phyloP scores from a whole-genome alignment of 106 monocot species.

The Allium cepa region DNA sequence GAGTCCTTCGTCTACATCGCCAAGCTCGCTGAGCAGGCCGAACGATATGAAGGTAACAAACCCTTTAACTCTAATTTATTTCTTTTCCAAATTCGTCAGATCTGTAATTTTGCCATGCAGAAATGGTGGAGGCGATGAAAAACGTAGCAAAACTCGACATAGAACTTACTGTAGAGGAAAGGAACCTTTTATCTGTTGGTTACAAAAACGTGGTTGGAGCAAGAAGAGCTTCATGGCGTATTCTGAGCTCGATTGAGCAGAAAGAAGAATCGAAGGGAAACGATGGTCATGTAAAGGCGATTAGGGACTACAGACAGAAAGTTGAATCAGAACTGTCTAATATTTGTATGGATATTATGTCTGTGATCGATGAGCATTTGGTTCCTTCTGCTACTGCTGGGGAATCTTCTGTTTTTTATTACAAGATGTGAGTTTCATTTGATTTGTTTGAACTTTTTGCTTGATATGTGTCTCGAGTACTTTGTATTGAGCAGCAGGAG shows the following conservation, averaged over 20 bases:
- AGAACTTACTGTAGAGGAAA: slow-evolving; percentile 28
- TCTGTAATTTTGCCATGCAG: slow-evolving; percentile 2
- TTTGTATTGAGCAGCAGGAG: too few species aligned
- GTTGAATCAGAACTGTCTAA: slow-evolving; percentile 25
- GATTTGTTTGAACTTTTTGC: neutral
- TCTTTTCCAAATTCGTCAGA: neutral
- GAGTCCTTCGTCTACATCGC: slow-evolving; percentile 25
- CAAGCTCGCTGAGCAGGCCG: slow-evolving; percentile 92
- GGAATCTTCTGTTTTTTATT: slow-evolving; percentile 33
- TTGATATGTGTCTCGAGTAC: neutral
- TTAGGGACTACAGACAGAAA: slow-evolving; percentile 24
- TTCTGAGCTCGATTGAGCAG: slow-evolving; percentile 32
- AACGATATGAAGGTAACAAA: slow-evolving; percentile 39
- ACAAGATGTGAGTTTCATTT: slow-evolving; percentile 33
- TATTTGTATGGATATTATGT: slow-evolving; percentile 27
- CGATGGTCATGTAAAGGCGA: slow-evolving; percentile 20
- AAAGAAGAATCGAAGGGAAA: slow-evolving; percentile 29
- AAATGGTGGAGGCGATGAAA: slow-evolving; percentile 31
- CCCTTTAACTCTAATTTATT: neutral
- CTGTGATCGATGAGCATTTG: slow-evolving; percentile 28
- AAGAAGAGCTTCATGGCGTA: slow-evolving; percentile 33
- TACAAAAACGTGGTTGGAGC: slow-evolving; percentile 34
- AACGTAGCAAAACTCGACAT: slow-evolving; percentile 23
- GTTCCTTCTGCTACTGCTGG: slow-evolving; percentile 22
- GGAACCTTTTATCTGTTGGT: slow-evolving; percentile 29